Evolutionary conservation across 2,329 filamentous ascomycete genomes (phyloP).

Genomic region (Bimuria novae-zelandiae): DNA sequence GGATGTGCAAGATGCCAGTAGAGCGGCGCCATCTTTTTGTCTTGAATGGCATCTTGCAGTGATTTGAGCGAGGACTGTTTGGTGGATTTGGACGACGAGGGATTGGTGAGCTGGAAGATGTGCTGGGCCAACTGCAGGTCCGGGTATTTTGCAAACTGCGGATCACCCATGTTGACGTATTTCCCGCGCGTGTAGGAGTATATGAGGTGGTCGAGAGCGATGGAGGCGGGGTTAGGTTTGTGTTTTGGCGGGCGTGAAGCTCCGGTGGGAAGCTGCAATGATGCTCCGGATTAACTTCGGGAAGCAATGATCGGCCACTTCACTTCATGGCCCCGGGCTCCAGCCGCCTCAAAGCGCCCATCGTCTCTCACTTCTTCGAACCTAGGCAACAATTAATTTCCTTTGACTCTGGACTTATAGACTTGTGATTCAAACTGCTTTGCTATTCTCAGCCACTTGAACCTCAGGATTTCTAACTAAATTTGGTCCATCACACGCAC

Average conservation of each 20-base stretch:
- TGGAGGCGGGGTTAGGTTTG: constrained; percentile 11
- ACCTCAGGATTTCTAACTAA: neutral
- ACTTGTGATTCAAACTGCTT: neutral
- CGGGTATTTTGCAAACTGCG: constrained; percentile 84
- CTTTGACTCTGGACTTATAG: neutral
- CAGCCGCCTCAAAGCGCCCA: neutral
- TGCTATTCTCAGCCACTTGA: neutral
- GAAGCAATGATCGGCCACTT: constrained; percentile 1
- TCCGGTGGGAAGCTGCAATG: constrained; percentile 15
- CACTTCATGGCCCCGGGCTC: neutral
- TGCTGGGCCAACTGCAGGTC: constrained; percentile 81
- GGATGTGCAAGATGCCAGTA: constrained; percentile 85
- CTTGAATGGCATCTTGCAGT: constrained; percentile 79
- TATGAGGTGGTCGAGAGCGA: constrained; percentile 9
- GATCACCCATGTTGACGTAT: constrained; percentile 67
- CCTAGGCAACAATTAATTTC: neutral
- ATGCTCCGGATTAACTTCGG: constrained; percentile 11
- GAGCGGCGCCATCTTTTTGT: constrained; percentile 86
- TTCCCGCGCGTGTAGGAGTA: neutral
- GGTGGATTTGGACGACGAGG: constrained; percentile 66
- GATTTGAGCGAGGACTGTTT: constrained; percentile 75
- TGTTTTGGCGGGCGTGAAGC: constrained; percentile 22
- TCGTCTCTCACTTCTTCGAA: constrained; percentile 3
- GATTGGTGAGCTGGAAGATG: constrained; percentile 85
- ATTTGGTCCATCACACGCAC: neutral